Conservation (phyloP, 768 basidiomycete genomes). For the Coprinellus micaceus region DNA sequence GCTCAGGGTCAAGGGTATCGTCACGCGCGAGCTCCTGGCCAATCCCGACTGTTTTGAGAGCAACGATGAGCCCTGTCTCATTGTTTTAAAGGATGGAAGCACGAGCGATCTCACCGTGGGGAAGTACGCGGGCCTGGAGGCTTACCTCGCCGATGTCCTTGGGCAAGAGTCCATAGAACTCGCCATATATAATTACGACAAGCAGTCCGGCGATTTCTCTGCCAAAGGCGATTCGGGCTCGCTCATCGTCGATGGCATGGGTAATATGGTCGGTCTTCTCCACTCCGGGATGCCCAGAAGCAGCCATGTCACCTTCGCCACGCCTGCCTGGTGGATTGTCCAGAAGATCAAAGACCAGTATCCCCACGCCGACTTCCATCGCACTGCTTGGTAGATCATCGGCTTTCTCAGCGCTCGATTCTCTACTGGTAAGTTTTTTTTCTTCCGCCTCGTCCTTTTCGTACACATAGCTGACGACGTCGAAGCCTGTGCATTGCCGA, state of each 20-base stretch:
- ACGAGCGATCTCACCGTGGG: constrained; percentile 7
- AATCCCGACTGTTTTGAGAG: constrained; percentile 5
- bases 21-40: constrained; percentile 1
- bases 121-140: neutral
- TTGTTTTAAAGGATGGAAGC: constrained; percentile 5
- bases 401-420: no score
- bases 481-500: no score
- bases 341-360: constrained; percentile 49
- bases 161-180: constrained; percentile 28
- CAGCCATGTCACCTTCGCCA: constrained; percentile 45
- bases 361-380: constrained; percentile 50
- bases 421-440: no score
- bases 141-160: neutral
- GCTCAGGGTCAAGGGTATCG: constrained; percentile 8
- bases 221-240: constrained; percentile 40
- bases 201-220: constrained; percentile 29
- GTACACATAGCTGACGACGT: no score
- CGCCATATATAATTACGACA: constrained; percentile 31
- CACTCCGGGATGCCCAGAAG: constrained; percentile 39
- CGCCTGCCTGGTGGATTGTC: constrained; percentile 36
- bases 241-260: constrained; percentile 32
- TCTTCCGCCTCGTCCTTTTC: no score
- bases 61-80: neutral
- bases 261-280: constrained; percentile 30
- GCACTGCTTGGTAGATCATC: no score